Evolutionary conservation across 2,329 filamentous ascomycete genomes (phyloP).

Genomic region (Phialemoniopsis sp.): DNA sequence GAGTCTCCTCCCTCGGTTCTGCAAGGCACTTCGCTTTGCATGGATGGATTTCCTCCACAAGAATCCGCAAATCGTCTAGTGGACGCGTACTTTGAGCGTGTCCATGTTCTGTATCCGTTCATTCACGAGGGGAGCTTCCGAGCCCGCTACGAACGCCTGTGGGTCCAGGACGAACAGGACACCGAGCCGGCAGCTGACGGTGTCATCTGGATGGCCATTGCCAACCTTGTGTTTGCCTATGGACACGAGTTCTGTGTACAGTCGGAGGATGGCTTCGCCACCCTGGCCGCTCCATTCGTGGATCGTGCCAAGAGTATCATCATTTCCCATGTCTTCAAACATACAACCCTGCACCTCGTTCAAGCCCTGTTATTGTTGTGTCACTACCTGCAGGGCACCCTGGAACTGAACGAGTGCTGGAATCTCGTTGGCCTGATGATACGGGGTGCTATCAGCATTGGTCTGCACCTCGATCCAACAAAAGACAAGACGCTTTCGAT

Average conservation of each 20-base stretch:
- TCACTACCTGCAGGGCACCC: constrained; percentile 2
- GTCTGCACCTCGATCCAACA: constrained; percentile 1
- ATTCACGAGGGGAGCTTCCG: constrained; percentile 4
- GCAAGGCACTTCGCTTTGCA: background rate
- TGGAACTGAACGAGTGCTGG: constrained; percentile 5
- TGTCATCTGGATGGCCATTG: constrained; percentile 2
- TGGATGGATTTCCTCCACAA: too few species aligned
- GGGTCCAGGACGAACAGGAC: background rate
- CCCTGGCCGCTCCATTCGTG: constrained; percentile 1
- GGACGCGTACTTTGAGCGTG: background rate
- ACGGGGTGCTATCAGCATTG: constrained; percentile 1
- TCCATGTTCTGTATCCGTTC: constrained; percentile 1
- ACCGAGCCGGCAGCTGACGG: background rate
- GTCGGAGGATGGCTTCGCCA: background rate
- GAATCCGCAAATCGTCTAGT: too few species aligned
- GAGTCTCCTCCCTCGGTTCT: background rate
- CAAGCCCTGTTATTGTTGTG: constrained; percentile 3
- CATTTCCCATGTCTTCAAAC: constrained; percentile 1
- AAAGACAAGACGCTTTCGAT: background rate
- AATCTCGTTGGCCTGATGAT: constrained; percentile 1
- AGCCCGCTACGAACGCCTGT: constrained; percentile 2
- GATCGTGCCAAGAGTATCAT: constrained; percentile 1
- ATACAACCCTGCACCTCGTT: constrained; percentile 1
- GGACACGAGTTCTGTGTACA: background rate
- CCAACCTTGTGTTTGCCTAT: constrained; percentile 3